A percentile compares a stretch with the other conserved stretches of the same genome.
These are phyloP conservation scores for Trichoderma lentiforme DNA, from an alignment of 2,329 filamentous ascomycete genomes.

Conservation along the genomic window DNA sequence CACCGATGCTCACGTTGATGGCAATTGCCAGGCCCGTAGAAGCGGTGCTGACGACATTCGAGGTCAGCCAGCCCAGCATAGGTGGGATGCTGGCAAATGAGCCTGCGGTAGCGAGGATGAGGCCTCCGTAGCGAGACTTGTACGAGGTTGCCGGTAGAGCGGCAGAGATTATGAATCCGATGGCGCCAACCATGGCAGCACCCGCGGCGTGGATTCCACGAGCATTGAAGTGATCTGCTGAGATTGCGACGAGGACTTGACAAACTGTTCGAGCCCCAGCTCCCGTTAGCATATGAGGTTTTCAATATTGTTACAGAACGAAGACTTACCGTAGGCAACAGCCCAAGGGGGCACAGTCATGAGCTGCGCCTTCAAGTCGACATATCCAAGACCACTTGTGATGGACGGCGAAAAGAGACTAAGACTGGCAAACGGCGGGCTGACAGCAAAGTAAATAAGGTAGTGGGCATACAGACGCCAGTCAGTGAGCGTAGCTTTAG, in stretches of 20 bases:
- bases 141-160: slow-evolving; percentile 60
- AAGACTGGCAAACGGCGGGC: slow-evolving; percentile 56
- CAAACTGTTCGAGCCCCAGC: slow-evolving; percentile 28
- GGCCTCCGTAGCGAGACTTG: slow-evolving; percentile 60
- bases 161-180: slow-evolving; percentile 59
- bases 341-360: slow-evolving; percentile 66
- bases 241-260: slow-evolving; percentile 49
- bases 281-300: background rate
- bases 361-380: slow-evolving; percentile 56
- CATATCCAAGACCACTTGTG: slow-evolving; percentile 49
- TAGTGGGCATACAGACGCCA: slow-evolving; percentile 68
- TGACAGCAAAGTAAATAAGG: slow-evolving; percentile 49
- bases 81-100: slow-evolving; percentile 68
- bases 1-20: slow-evolving; percentile 63
- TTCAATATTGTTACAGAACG: background rate
- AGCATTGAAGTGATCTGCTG: slow-evolving; percentile 60
- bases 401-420: slow-evolving; percentile 63
- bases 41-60: slow-evolving; percentile 63
- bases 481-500: slow-evolving; percentile 64
- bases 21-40: slow-evolving; percentile 67
- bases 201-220: slow-evolving; percentile 44
- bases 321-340: slow-evolving; percentile 48
- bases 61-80: slow-evolving; percentile 67
- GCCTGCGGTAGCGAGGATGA: slow-evolving; percentile 65
- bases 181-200: slow-evolving; percentile 42